These are phyloP conservation scores for Nepenthes mirabilis DNA, from an alignment of 148 eudicot species.

Conservation along the genomic window DNA sequence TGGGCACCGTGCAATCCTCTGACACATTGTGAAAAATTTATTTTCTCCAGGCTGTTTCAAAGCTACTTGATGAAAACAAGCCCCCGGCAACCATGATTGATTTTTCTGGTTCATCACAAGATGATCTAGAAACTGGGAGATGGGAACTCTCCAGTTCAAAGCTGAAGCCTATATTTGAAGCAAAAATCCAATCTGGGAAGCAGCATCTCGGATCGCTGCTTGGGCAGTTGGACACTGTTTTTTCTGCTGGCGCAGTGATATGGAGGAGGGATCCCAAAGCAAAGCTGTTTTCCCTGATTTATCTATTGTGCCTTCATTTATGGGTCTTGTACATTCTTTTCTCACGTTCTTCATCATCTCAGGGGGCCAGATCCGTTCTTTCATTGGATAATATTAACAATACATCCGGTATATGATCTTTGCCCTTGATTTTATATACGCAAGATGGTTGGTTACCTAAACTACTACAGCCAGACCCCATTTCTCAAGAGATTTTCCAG, in stretches of 20 bases:
- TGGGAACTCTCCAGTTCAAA: constrained; percentile 42
- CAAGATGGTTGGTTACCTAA: no score
- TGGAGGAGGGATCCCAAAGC: constrained; percentile 72
- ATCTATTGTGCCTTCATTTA: constrained; percentile 55
- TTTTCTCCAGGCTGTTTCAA: constrained; percentile 56
- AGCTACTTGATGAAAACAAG: constrained; percentile 63
- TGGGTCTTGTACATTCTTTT: constrained; percentile 69
- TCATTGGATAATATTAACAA: constrained; percentile 76
- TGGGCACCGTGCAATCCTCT: not conserved
- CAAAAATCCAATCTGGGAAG: constrained; percentile 57
- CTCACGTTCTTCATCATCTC: constrained; percentile 51
- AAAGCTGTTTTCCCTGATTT: constrained; percentile 51
- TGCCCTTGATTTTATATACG: not conserved
- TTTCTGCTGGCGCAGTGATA: constrained; percentile 53
- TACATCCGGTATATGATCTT: constrained; percentile 31
- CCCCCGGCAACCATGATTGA: constrained; percentile 16
- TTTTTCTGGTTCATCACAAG: constrained; percentile 26
- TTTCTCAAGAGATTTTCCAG: no score
- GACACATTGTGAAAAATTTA: not conserved
- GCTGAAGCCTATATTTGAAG: constrained; percentile 44
- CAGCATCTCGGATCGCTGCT: constrained; percentile 69
- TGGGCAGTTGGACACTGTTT: constrained; percentile 69
- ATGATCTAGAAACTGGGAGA: constrained; percentile 41
- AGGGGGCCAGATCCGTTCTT: constrained; percentile 43
- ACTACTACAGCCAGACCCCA: no score